Percentiles rank a stretch among this genome's conserved stretches.
These are phyloP conservation scores for Flagelloscypha sp. DNA, from an alignment of 768 basidiomycete genomes.

Conservation along the genomic window DNA sequence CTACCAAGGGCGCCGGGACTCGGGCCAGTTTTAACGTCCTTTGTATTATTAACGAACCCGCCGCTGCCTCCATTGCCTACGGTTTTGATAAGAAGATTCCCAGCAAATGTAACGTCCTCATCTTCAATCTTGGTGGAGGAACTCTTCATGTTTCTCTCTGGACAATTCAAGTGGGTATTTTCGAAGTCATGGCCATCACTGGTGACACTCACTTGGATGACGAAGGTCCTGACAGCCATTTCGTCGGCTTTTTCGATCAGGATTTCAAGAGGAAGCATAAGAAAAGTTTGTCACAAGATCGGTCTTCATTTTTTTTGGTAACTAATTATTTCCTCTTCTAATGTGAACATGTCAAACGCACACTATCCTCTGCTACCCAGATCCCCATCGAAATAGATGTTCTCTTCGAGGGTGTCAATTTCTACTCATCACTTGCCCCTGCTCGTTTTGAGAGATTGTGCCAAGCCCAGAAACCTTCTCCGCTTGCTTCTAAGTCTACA, in stretches of 20 bases:
- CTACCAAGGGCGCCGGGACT: slow-evolving; percentile 59
- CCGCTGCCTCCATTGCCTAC: slow-evolving; percentile 65
- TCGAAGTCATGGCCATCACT: slow-evolving; percentile 64
- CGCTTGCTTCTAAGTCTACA: too few species aligned
- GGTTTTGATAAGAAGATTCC: slow-evolving; percentile 55
- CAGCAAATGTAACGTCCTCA: slow-evolving; percentile 53
- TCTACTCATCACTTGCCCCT: slow-evolving; percentile 47
- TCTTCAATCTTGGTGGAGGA: slow-evolving; percentile 69
- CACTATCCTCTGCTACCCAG: slow-evolving; percentile 17
- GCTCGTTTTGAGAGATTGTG: slow-evolving; percentile 58
- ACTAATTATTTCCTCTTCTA: neutral
- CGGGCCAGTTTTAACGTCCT: slow-evolving; percentile 60
- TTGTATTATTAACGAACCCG: slow-evolving; percentile 63
- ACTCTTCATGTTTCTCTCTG: slow-evolving; percentile 69
- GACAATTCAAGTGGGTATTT: slow-evolving; percentile 60
- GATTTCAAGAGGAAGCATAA: slow-evolving; percentile 48
- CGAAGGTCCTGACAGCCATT: slow-evolving; percentile 57
- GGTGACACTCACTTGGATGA: slow-evolving; percentile 58
- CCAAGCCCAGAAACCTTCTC: slow-evolving; percentile 58
- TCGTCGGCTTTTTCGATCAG: slow-evolving; percentile 57
- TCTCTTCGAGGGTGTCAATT: slow-evolving; percentile 47
- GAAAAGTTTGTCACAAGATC: slow-evolving; percentile 29
- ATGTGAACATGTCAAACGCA: slow-evolving; percentile 53
- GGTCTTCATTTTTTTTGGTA: slow-evolving; percentile 26
- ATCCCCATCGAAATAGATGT: slow-evolving; percentile 46